Conservation (phyloP, 176 grass and related monocot genomes). For the Juncus effusus region DNA sequence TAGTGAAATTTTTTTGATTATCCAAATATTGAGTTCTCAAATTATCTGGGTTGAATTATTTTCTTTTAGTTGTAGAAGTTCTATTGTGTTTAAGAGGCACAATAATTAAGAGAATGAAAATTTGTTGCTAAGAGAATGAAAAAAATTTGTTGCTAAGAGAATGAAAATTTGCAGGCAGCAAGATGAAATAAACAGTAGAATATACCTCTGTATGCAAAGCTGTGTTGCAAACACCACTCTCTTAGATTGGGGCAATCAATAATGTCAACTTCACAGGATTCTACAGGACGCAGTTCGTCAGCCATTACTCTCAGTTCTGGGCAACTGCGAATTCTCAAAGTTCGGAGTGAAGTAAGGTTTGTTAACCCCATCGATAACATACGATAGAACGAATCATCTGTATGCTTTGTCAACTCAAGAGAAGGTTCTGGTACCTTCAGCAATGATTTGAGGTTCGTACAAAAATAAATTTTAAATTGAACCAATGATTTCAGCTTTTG, state of each 20-base stretch:
- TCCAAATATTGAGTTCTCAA: no score
- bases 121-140: no score
- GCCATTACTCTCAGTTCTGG: neutral
- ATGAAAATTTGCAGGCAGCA: no score
- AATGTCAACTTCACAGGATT: neutral
- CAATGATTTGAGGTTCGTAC: neutral
- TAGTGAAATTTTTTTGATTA: no score
- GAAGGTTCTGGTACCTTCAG: neutral
- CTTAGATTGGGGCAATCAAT: neutral
- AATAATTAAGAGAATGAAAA: no score
- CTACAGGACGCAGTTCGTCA: neutral
- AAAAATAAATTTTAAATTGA: neutral
- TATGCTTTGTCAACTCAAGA: neutral
- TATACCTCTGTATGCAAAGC: neutral
- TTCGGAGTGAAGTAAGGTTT: neutral
- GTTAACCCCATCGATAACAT: no score
- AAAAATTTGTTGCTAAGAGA: no score
- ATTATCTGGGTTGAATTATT: no score
- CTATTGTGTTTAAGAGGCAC: no score
- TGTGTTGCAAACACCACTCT: neutral
- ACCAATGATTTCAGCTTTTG: neutral
- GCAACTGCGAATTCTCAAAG: neutral
- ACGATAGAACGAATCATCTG: no score
- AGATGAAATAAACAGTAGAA: no score
- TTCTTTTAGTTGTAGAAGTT: no score